Evolutionary conservation across 371 early-diverging fungal species (phyloP), one percentile per base, ranked within the genome.

Genomic region (Mucor lusitanicus): DNA sequence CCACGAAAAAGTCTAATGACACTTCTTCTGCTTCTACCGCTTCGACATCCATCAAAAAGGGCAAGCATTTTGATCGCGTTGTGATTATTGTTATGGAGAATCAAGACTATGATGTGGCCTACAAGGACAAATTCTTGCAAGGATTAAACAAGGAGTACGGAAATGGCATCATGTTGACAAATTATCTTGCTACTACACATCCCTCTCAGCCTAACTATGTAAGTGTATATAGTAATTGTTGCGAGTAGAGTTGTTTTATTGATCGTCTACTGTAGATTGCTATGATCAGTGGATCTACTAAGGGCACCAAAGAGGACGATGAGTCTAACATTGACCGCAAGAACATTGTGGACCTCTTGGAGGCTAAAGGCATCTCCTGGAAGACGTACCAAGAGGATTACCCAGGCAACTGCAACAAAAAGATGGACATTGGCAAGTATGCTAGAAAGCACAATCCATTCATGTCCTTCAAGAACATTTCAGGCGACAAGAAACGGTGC

Each of bases 371-470:
- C 0, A 68, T 90, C 28, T 73, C 85, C 28, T 92, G 92, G 92
- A 88, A 82, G 68, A 67, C 82, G 12, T 92, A 90, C 66, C 82
- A 85, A 67, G 89, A 92, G 72, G 75, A 84, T 27, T 87, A 83
- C 61, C 85, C 88, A 17, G 86, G 61, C 8, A 64, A 63, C 63
- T 66, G 86, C 64, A 64, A 75, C 56, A 75, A 67, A 42, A 57
- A 68, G 17, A 73, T 74, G 68, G 63, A 65, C 7, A 74, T 67
- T 40, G 70, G 59, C 2, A 48, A 59, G 12, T 86, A 88, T 68
- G 73, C 63, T 33, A 77, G 88, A 48, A 89, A 85, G 56, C 87
- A 88, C 67, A 86, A 83, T 63, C 88, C 90, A 27, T 86, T 89
- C 68, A 87, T 88, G 9, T 81, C 84, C 1, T 85, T 85, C 65